phyloP scores from a whole-genome alignment of 306 rosid species.

The Cucumis melo region DNA sequence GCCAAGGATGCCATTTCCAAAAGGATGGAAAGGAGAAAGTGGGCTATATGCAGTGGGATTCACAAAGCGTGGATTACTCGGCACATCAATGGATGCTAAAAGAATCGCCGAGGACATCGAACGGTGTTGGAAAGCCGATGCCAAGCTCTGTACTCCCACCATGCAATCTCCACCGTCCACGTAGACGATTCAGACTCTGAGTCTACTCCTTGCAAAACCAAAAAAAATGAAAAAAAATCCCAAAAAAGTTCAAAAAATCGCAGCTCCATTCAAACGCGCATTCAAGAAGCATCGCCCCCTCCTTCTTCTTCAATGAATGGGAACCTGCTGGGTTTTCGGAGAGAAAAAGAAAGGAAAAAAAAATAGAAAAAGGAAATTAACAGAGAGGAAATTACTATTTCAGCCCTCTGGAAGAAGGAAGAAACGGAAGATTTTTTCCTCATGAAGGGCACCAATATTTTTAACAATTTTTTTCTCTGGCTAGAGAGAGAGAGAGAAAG shows the following conservation, averaged over 20 bases:
- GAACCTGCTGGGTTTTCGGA: constrained; percentile 1
- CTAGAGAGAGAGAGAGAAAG: background rate
- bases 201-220: background rate
- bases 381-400: background rate
- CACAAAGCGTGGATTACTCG: constrained; percentile 80
- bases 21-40: constrained; percentile 83
- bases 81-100: constrained; percentile 73
- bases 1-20: constrained; percentile 62
- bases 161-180: background rate
- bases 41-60: constrained; percentile 93
- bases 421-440: background rate
- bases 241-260: background rate
- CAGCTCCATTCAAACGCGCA: background rate
- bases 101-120: constrained; percentile 73
- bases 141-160: constrained; percentile 2
- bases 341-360: background rate
- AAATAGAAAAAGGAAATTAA: background rate
- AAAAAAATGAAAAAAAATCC: background rate
- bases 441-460: background rate
- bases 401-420: background rate
- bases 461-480: background rate
- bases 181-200: background rate
- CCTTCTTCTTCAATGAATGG: background rate
- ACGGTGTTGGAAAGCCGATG: constrained; percentile 46
- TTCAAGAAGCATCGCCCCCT: background rate